A percentile compares a stretch with the other conserved stretches of the same genome.
These are phyloP conservation scores for Suillus lakei DNA, from an alignment of 768 basidiomycete genomes.

Conservation along the genomic window DNA sequence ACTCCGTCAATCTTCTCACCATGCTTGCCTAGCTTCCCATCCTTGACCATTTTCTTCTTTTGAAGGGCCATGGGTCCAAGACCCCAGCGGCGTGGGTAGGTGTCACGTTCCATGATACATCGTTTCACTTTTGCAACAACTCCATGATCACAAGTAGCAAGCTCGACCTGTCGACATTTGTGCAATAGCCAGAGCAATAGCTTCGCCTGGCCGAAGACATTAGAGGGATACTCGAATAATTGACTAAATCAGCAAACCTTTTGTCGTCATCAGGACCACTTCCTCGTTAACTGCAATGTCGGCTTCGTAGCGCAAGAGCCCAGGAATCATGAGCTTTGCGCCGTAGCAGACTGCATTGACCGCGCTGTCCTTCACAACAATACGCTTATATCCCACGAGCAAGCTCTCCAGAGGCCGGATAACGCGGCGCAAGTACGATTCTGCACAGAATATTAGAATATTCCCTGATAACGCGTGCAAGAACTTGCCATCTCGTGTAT, in stretches of 20 bases:
- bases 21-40: conserved; percentile 95
- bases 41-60: conserved; percentile 98
- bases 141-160: conserved; percentile 97
- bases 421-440: conserved; percentile 94
- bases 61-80: conserved; percentile 95
- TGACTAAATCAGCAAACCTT: conserved; percentile 56
- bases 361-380: conserved; percentile 98
- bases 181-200: conserved; percentile 91
- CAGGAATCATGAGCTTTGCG: conserved; percentile 99
- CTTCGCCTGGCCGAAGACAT: conserved; percentile 63
- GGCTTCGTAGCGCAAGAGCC: conserved; percentile 92
- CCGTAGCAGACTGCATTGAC: conserved; percentile 99
- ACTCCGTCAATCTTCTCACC: conserved; percentile 87
- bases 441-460: conserved; percentile 46
- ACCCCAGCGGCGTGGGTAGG: conserved; percentile 98
- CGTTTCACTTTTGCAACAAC: conserved; percentile 99
- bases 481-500: conserved; percentile 85
- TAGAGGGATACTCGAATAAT: conserved; percentile 2
- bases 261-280: conserved; percentile 98
- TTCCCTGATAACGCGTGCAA: conserved; percentile 10
- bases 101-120: conserved; percentile 99
- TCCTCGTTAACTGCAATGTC: conserved; percentile 96
- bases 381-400: conserved; percentile 95
- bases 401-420: conserved; percentile 94
- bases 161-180: conserved; percentile 99